phyloP scores from a whole-genome alignment of 768 basidiomycete genomes.

The Russula sp. region DNA sequence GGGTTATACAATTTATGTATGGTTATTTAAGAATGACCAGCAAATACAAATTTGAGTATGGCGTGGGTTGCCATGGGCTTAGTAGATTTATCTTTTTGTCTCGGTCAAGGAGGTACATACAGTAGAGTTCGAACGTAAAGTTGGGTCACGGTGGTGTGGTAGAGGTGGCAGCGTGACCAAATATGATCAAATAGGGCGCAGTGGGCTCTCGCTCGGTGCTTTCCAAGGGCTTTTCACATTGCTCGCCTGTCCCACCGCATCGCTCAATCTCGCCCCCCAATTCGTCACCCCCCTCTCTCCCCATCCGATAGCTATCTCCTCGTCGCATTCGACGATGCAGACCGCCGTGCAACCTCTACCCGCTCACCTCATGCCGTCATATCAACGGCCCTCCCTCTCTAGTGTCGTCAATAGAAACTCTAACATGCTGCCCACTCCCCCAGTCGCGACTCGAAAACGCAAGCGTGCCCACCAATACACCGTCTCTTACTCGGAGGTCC shows the following conservation, averaged over 20 bases:
- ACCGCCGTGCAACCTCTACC: slow-evolving; percentile 65
- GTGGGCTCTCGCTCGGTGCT: slow-evolving; percentile 22
- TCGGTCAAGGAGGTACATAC: neutral
- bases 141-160: neutral
- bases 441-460: slow-evolving; percentile 70
- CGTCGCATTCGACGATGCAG: slow-evolving; percentile 56
- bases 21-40: too few relatives aligned
- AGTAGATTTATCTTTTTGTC: slow-evolving; percentile 3
- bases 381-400: slow-evolving; percentile 52
- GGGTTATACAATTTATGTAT: neutral
- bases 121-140: slow-evolving; percentile 22
- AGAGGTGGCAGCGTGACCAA: slow-evolving; percentile 25
- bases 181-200: slow-evolving; percentile 23
- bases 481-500: slow-evolving; percentile 82
- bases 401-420: slow-evolving; percentile 38
- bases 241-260: slow-evolving; percentile 22
- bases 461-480: slow-evolving; percentile 77
- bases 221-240: slow-evolving; percentile 23
- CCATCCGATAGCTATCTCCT: slow-evolving; percentile 48
- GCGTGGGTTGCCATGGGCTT: neutral
- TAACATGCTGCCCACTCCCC: slow-evolving; percentile 60
- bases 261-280: slow-evolving; percentile 23
- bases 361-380: slow-evolving; percentile 54
- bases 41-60: neutral
- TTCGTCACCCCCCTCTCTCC: slow-evolving; percentile 25